Base-by-base conservation (phyloP, 441 rosid genomes). In the Populus hybrid region DNA sequence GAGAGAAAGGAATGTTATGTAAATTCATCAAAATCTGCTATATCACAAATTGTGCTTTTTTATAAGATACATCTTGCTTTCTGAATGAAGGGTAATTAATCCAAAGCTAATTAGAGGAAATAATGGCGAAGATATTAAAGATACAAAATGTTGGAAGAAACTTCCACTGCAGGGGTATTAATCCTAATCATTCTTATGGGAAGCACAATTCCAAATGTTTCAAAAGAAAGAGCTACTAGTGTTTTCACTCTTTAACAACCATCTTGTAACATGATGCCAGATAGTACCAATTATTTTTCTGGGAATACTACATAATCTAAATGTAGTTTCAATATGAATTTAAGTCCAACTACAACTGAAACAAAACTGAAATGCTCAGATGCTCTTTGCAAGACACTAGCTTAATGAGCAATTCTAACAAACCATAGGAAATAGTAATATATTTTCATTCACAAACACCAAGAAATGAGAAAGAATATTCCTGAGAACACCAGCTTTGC, bases 21-120 rank as follows among this genome's bases (percentile, higher is more conserved):
- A 64, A 63, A 68, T n/a, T n/a, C 30, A 75, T 75, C 21, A 24
- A 76, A 35, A 57, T n/a, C 23, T 3, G 68, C 72, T 28, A 10
- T 28, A 10, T 65, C 35, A 69, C 18, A 57, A 21, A 16, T 23
- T 9, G 32, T 7, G 10, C 19, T 69, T n/a, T 69, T 46, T 26
- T 24, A 9, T 3, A n/a, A 7, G 11, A 34, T 38, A 24, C 11
- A 74, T 74, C 69, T 35, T 63, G 21, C 59, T 63, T 74, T 53
- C 35, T 36, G 10, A 74, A 35, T 21, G 32, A 36, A 46, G 57
- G 50, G 14, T 40, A 40, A 40, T 10, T 40, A 40, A 10, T 40
- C 50, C 50, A 40, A 40, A 40, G 50, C 50, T 40, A 40, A 40
- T 40, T 10, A 40, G 14, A 40, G 50, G 50, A 40, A 40, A 40